Evolutionary conservation across 2,329 filamentous ascomycete genomes (phyloP).

Genomic region (Hymenoscyphus repandus): DNA sequence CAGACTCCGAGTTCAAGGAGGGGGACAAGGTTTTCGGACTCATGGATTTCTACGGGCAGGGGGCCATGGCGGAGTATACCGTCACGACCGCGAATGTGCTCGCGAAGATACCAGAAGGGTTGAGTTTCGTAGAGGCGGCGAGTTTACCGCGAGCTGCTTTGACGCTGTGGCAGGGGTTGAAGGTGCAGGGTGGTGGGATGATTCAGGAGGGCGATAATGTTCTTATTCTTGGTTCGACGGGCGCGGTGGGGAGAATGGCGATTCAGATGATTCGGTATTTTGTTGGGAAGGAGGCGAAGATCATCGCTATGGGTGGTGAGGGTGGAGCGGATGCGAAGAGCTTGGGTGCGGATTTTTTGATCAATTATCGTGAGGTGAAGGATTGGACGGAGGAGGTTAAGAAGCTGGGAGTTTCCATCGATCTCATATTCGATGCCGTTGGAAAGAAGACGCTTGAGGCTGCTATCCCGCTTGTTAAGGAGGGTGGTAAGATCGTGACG

Average conservation of each 20-base stretch:
- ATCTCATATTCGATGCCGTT: slow-evolving; percentile 11
- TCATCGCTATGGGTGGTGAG: slow-evolving; percentile 11
- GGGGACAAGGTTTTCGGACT: slow-evolving; percentile 10
- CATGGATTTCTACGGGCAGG: slow-evolving; percentile 6
- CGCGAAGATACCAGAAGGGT: slow-evolving; percentile 2
- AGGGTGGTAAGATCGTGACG: slow-evolving; percentile 10
- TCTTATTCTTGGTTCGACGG: slow-evolving; percentile 10
- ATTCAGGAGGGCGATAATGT: slow-evolving; percentile 5
- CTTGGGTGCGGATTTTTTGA: slow-evolving; percentile 7
- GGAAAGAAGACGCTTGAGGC: slow-evolving; percentile 10
- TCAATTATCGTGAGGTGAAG: slow-evolving; percentile 10
- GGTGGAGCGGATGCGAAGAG: slow-evolving; percentile 8
- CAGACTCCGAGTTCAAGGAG: neutral
- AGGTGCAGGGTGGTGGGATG: neutral
- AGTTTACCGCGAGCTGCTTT: slow-evolving; percentile 11
- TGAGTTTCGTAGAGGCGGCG: slow-evolving; percentile 10
- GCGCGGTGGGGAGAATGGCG: slow-evolving; percentile 14
- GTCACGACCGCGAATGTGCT: slow-evolving; percentile 5
- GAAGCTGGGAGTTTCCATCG: neutral
- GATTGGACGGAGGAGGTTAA: slow-evolving; percentile 9
- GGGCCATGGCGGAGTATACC: slow-evolving; percentile 13
- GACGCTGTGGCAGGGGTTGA: slow-evolving; percentile 9
- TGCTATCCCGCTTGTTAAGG: neutral
- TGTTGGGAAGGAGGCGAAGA: slow-evolving; percentile 4
- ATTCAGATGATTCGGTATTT: slow-evolving; percentile 7